Evolutionary conservation across 2,329 filamentous ascomycete genomes (phyloP).

Genomic region (Neopestalotiopsis clavispora): DNA sequence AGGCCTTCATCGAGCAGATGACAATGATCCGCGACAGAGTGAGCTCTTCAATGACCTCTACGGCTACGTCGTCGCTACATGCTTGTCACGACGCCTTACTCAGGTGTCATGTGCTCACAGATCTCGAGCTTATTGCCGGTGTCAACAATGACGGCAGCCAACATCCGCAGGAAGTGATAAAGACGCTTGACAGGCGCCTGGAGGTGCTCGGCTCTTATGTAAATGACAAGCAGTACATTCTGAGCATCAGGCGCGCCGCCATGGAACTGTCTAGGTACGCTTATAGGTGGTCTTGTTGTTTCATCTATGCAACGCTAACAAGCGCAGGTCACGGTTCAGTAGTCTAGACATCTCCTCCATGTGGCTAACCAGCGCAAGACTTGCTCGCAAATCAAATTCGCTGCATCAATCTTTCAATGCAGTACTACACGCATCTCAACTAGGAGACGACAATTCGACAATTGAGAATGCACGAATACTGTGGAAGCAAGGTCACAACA

Average conservation of each 20-base stretch:
- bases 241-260: slow-evolving; percentile 83
- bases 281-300: neutral
- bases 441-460: slow-evolving; percentile 85
- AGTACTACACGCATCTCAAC: slow-evolving; percentile 82
- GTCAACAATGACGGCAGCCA: slow-evolving; percentile 45
- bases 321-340: slow-evolving; percentile 60
- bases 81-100: slow-evolving; percentile 85
- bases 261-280: slow-evolving; percentile 79
- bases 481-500: slow-evolving; percentile 91
- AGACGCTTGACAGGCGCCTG: slow-evolving; percentile 75
- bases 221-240: slow-evolving; percentile 89
- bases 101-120: slow-evolving; percentile 84
- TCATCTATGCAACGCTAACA: slow-evolving; percentile 34
- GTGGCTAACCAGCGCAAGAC: slow-evolving; percentile 84
- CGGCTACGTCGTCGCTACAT: slow-evolving; percentile 80
- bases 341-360: slow-evolving; percentile 78
- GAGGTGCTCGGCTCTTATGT: slow-evolving; percentile 88
- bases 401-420: slow-evolving; percentile 91
- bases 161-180: slow-evolving; percentile 49
- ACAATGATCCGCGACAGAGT: slow-evolving; percentile 71
- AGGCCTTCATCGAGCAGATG: slow-evolving; percentile 62
- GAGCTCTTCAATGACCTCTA: slow-evolving; percentile 74
- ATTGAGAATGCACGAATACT: slow-evolving; percentile 93
- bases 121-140: slow-evolving; percentile 78
- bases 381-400: slow-evolving; percentile 85